These are phyloP conservation scores for Calonectria pteridis DNA, from an alignment of 2,329 filamentous ascomycete genomes.

Conservation along the genomic window DNA sequence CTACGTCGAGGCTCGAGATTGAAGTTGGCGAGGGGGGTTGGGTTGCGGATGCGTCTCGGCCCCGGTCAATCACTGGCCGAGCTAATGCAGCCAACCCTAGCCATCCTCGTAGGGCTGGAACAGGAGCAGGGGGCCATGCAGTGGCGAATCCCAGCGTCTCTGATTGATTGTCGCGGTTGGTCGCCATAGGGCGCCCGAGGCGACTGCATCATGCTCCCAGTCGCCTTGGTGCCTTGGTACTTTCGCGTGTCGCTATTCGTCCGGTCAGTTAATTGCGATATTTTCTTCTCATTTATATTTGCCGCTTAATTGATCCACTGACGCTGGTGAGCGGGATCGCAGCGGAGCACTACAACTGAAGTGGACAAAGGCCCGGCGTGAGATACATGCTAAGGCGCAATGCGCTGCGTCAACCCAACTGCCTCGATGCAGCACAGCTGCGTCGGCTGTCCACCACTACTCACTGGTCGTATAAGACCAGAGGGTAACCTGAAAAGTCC, in stretches of 20 bases:
- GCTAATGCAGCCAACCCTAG: constrained; percentile 39
- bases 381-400: background rate
- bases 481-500: background rate
- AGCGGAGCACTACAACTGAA: background rate
- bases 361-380: constrained; percentile 1
- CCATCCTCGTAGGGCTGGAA: constrained; percentile 42
- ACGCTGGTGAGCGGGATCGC: background rate
- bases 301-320: background rate
- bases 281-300: background rate
- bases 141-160: background rate
- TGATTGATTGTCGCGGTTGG: background rate
- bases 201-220: constrained; percentile 17
- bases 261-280: background rate
- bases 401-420: background rate
- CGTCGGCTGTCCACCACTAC: background rate
- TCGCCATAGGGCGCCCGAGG: constrained; percentile 19
- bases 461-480: background rate
- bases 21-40: constrained; percentile 33
- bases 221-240: constrained; percentile 26
- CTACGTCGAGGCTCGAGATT: constrained; percentile 39
- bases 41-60: constrained; percentile 35
- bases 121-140: constrained; percentile 31
- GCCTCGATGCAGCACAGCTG: background rate
- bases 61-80: constrained; percentile 39
- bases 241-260: constrained; percentile 2